Conservation (phyloP, 768 basidiomycete genomes). For the Kwoniella dendrophila region DNA sequence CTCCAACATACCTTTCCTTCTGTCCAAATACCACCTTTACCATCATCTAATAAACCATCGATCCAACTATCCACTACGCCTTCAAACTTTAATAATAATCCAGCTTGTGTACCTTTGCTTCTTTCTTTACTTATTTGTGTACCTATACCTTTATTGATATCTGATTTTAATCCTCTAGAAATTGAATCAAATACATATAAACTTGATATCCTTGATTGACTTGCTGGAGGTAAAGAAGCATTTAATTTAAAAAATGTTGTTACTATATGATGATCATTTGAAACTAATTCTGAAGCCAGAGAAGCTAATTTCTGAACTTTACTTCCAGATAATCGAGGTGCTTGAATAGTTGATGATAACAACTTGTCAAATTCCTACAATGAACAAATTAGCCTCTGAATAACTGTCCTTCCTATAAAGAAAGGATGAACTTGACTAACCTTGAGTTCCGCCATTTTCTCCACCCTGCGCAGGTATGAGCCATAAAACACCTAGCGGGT, state of each 20-base stretch:
- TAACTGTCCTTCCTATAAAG: no score
- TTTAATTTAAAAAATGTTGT: constrained; percentile 87
- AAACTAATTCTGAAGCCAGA: constrained; percentile 73
- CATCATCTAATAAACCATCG: constrained; percentile 73
- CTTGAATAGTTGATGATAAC: constrained; percentile 77
- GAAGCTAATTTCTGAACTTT: constrained; percentile 79
- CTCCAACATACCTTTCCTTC: constrained; percentile 92
- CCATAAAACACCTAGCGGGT: background rate
- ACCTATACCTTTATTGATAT: constrained; percentile 67
- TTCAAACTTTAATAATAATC: constrained; percentile 81
- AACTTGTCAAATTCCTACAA: constrained; percentile 81
- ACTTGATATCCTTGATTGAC: constrained; percentile 71
- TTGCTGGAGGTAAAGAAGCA: constrained; percentile 68
- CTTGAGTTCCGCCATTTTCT: background rate
- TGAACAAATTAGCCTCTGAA: no score
- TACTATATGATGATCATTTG: constrained; percentile 75
- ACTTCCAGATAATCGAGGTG: constrained; percentile 81
- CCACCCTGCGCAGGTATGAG: background rate
- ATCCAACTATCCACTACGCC: constrained; percentile 87
- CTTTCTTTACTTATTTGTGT: constrained; percentile 61
- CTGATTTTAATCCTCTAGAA: constrained; percentile 74
- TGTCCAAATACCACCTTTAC: constrained; percentile 57
- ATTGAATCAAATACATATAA: constrained; percentile 94
- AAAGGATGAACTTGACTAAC: constrained; percentile 1
- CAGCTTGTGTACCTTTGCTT: constrained; percentile 28